A percentile compares a stretch with the other conserved stretches of the same genome.
These are phyloP conservation scores for Cicer arietinum DNA, from an alignment of 306 rosid species.

Conservation along the genomic window DNA sequence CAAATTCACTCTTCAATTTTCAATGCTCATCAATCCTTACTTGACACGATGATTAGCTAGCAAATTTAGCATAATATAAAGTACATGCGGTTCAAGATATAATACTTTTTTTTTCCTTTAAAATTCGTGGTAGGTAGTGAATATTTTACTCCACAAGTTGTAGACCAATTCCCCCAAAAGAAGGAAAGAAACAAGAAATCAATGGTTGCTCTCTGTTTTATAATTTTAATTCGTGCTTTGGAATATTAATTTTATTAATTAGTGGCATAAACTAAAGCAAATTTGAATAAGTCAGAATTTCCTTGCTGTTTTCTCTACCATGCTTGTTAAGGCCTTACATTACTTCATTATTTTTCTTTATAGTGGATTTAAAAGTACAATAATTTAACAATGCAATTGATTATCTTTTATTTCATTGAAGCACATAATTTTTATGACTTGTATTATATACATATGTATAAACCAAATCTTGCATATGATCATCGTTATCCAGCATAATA, in stretches of 20 bases:
- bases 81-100: constrained; percentile 36
- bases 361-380: constrained; percentile 17
- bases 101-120: constrained; percentile 39
- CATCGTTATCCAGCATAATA: background rate
- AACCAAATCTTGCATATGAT: constrained; percentile 21
- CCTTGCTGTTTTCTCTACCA: background rate
- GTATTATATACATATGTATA: background rate
- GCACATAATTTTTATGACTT: background rate
- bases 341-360: constrained; percentile 31
- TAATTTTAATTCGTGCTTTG: background rate
- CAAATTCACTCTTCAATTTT: background rate
- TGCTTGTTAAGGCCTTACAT: constrained; percentile 5
- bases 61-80: background rate
- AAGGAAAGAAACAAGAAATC: constrained; percentile 34
- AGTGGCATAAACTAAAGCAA: constrained; percentile 17
- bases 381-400: constrained; percentile 12
- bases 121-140: constrained; percentile 54
- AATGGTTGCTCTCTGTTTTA: background rate
- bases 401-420: constrained; percentile 20
- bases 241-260: constrained; percentile 2
- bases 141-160: constrained; percentile 44
- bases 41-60: background rate
- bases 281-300: constrained; percentile 10
- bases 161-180: constrained; percentile 36
- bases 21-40: background rate